Percentiles rank a stretch among this genome's conserved stretches.
phyloP scores from a whole-genome alignment of 2,329 filamentous ascomycete species.

The Colletotrichum agaves region DNA sequence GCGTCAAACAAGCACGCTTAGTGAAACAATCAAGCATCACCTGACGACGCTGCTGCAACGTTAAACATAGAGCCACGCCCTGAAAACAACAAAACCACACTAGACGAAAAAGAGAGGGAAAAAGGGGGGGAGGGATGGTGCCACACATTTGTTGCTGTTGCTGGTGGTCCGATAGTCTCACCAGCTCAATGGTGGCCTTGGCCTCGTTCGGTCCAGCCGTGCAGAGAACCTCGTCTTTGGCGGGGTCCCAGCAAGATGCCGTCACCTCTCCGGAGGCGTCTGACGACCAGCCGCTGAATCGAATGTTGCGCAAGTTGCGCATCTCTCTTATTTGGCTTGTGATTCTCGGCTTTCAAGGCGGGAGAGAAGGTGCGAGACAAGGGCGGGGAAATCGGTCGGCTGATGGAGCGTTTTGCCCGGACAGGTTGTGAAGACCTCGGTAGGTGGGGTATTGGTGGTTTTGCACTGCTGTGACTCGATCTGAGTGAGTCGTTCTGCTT shows the following conservation, averaged over 20 bases:
- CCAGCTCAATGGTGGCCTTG: constrained; percentile 78
- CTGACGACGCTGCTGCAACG: background rate
- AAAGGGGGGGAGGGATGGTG: constrained; percentile 17
- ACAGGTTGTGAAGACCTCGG: background rate
- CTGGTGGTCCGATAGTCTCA: constrained; percentile 61
- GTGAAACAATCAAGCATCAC: constrained; percentile 1
- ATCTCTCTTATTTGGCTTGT: constrained; percentile 57
- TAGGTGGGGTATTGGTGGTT: background rate
- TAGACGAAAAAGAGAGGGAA: background rate
- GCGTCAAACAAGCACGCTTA: no score
- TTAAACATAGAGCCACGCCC: constrained; percentile 1
- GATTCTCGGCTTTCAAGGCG: background rate
- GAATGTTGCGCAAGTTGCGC: constrained; percentile 88
- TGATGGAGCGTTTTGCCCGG: background rate
- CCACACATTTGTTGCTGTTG: constrained; percentile 52
- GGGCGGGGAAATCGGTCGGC: background rate
- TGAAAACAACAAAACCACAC: background rate
- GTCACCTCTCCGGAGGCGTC: constrained; percentile 48
- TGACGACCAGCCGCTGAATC: constrained; percentile 68
- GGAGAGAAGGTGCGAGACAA: no score
- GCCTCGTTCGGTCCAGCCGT: constrained; percentile 82
- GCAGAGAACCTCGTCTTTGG: constrained; percentile 81
- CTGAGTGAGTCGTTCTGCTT: constrained; percentile 24
- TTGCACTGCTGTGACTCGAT: background rate
- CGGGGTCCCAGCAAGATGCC: constrained; percentile 86